Conservation (phyloP, 1,284 basidiomycete genomes). For the Sphaerobolus stellatus region DNA sequence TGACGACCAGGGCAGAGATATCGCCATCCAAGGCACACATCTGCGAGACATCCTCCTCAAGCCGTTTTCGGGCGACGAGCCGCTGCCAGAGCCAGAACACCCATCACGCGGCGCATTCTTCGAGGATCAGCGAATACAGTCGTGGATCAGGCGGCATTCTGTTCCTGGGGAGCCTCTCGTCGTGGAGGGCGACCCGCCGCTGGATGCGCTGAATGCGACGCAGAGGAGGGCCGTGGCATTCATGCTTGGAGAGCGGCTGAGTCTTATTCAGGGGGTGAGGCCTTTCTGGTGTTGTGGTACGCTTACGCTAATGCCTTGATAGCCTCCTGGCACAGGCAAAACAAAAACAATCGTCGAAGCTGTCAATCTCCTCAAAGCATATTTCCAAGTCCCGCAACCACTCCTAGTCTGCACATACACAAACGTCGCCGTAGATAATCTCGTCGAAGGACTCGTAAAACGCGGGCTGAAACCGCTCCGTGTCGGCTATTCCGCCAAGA, state of each 20-base stretch:
- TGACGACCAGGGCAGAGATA: slow-evolving; percentile 41
- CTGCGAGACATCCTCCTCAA: slow-evolving; percentile 67
- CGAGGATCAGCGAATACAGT: slow-evolving; percentile 68
- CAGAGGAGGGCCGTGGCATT: slow-evolving; percentile 83
- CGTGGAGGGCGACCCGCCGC: slow-evolving; percentile 78
- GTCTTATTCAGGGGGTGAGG: slow-evolving; percentile 84
- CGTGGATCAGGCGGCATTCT: slow-evolving; percentile 65
- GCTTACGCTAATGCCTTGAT: too few species aligned
- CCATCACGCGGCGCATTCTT: slow-evolving; percentile 52
- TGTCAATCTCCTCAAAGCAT: slow-evolving; percentile 77
- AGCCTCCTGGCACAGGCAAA: slow-evolving; percentile 97
- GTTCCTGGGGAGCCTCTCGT: slow-evolving; percentile 46
- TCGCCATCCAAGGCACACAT: slow-evolving; percentile 64
- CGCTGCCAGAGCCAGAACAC: slow-evolving; percentile 1
- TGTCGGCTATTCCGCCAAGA: slow-evolving; percentile 65
- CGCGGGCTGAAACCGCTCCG: slow-evolving; percentile 75
- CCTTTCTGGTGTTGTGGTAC: background rate
- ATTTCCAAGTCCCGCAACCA: slow-evolving; percentile 83
- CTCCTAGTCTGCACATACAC: slow-evolving; percentile 91
- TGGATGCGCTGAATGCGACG: slow-evolving; percentile 69
- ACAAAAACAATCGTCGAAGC: slow-evolving; percentile 89
- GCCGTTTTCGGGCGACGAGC: slow-evolving; percentile 42
- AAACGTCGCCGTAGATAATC: slow-evolving; percentile 92
- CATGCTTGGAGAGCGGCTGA: slow-evolving; percentile 80
- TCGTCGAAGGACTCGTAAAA: slow-evolving; percentile 70